Evolutionary conservation across 805 yeast species (phyloP), one percentile per base, ranked within the genome.

Genomic region (Dipodascopsis uninucleata): DNA sequence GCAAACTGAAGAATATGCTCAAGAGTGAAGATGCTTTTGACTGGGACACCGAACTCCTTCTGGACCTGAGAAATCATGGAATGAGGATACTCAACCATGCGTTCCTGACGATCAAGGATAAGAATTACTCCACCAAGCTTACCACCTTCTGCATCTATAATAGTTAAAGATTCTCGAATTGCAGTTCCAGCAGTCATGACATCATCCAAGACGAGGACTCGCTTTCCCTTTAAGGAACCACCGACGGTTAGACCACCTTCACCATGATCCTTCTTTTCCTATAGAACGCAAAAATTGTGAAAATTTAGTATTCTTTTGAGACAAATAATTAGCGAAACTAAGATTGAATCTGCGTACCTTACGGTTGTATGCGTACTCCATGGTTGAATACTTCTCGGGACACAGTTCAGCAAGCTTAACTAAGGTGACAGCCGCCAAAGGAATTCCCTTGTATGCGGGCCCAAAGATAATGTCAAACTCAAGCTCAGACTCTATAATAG

Each of bases 121-220:
- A 93, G 85, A 49, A 88, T 81, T 45, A 87, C 78, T 6, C 95
- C 97, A 36, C 80, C 85, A 18, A 87, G 82, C 10, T 68, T 60
- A 38, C 96, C 98, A 28, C 76, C 70, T 55, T 80, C 90, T 21
- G 60, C 67, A 21, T 68, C 67, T 58, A 93, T 87, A 59, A 93
- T 83, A 38, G 75, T 78, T 59, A 85, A 84, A 0, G 97, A 97
- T 69, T 93, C 97, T 58, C 84, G 84, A 63, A 89, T 88, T 39
- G 98, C 97, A 47, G 97, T 93, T 31, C 98, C 98, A 1, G 97
- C 97, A 49, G 97, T 90, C 81, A 90, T 89, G 33, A 93, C 97
- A 61, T 90, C 98, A 66, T 93, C 98, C 51, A 90, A 87, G 59
- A 93, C 85, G 59, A 93, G 70, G 20, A 90, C 78, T 49, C 75